Base-by-base conservation (phyloP, 805 yeast species). In the Wickerhamiella siamensis region DNA sequence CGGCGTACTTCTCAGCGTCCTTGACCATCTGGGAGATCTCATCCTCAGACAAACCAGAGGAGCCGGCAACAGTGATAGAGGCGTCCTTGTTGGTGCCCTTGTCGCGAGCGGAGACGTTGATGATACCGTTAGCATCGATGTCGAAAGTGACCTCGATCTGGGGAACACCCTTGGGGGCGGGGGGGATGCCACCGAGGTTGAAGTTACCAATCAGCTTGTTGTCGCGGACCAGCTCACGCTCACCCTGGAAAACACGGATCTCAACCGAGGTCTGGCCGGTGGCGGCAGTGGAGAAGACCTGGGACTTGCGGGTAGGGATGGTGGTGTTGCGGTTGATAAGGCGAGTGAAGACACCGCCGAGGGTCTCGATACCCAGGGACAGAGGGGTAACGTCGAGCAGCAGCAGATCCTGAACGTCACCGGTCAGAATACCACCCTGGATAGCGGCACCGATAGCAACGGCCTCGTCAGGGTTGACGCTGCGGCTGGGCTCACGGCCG, bases 211-310 rank as follows among this genome's bases (percentile, higher is more conserved):
- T 83, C 64, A 87, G 75, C 72, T 87, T 86, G 83, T 86, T 86
- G 74, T 86, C 96, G 71, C 94, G 81, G 59, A 88, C 94, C 61
- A 87, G 78, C 71, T 86, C 95, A 75, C 96, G 83, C 75, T 86
- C 96, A 74, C 96, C 96, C 73, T 86, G 95, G 95, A 83, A 87
- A 47, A 86, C 96, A 71, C 95, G 80, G 70, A 86, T 86, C 72
- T 84, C 94, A 55, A 84, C 94, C 56, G 94, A 81, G 51, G 95
- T 84, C 74, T 84, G 95, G 63, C 95, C 95, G 56, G 88, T 81
- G 51, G 94, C 86, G 50, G 95, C 95, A 57, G 95, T 84, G 42
- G 94, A 83, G 80, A 87, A 86, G 58, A 86, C 77, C 72, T 86
- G 95, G 38, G 94, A 82, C 71, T 86, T 86, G 77, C 84, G 83